These are phyloP conservation scores for Centella asiatica DNA, from an alignment of 129 eudicot species.

Conservation along the genomic window DNA sequence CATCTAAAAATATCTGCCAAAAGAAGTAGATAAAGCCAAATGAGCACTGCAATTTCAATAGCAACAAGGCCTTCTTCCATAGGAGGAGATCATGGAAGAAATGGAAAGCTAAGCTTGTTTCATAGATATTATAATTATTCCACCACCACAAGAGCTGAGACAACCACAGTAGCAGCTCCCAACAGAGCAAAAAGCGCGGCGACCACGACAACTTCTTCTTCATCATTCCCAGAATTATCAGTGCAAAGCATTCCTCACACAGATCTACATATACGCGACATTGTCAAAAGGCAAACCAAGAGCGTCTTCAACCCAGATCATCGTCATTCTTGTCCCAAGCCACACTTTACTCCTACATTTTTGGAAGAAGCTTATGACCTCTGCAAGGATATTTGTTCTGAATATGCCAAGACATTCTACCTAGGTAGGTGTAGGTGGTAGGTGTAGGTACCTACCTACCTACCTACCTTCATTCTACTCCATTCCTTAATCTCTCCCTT, in stretches of 20 bases:
- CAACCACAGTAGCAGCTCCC: slow-evolving; percentile 39
- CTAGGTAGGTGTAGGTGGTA: slow-evolving; percentile 35
- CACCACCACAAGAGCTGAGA: slow-evolving; percentile 27
- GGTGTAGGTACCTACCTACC: background rate
- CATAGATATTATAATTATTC: slow-evolving; percentile 18
- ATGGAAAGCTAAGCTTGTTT: slow-evolving; percentile 8
- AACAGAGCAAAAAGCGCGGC: slow-evolving; percentile 23
- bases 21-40: no score
- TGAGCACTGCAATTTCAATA: no score
- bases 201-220: no score
- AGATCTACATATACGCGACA: slow-evolving; percentile 42
- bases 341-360: slow-evolving; percentile 42
- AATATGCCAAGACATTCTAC: slow-evolving; percentile 86
- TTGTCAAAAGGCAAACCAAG: slow-evolving; percentile 45
- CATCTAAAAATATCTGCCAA: no score
- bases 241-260: slow-evolving; percentile 42
- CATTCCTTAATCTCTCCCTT: background rate
- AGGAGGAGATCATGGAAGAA: slow-evolving; percentile 19
- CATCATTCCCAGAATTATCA: slow-evolving; percentile 34
- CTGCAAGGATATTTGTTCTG: slow-evolving; percentile 71
- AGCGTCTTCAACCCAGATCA: slow-evolving; percentile 1
- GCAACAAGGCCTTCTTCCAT: no score
- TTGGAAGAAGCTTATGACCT: slow-evolving; percentile 69
- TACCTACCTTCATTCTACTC: no score
- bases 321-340: slow-evolving; percentile 18